A percentile compares a stretch with the other conserved stretches of the same genome.
Evolutionary conservation across 208 protist genomes (phyloP).

Genomic region (Herpetomonas tarakana): DNA sequence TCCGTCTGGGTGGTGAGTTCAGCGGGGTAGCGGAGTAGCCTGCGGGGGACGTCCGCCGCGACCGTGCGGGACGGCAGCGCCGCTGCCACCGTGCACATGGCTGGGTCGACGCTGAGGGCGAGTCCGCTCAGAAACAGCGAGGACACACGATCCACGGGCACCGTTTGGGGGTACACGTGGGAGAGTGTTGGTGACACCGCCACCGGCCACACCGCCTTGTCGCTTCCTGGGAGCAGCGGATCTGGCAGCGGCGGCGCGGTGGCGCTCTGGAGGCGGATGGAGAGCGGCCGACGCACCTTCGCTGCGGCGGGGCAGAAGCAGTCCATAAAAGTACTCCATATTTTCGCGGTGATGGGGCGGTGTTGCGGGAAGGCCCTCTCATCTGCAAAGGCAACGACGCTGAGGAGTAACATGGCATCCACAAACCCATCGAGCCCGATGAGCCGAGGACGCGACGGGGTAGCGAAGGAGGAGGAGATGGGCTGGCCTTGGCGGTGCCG

Average conservation of each 20-base stretch:
- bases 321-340: conserved; percentile 75
- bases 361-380: conserved; percentile 46
- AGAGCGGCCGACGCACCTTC: too few species aligned
- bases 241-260: too few species aligned
- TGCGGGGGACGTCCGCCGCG: too few species aligned
- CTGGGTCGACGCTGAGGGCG: neutral
- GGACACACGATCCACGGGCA: neutral
- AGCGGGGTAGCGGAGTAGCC: too few species aligned
- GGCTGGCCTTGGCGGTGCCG: neutral
- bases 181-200: conserved; percentile 2
- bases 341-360: conserved; percentile 71
- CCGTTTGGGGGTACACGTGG: neutral
- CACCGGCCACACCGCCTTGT: too few species aligned
- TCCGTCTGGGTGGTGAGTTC: too few species aligned
- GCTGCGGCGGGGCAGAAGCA: conserved; percentile 39
- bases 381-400: conserved; percentile 77
- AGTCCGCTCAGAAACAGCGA: conserved; percentile 4
- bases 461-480: neutral
- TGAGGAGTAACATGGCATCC: conserved; percentile 75
- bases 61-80: too few species aligned
- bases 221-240: too few species aligned
- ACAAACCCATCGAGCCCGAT: conserved; percentile 73
- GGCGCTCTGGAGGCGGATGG: too few species aligned
- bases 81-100: too few species aligned
- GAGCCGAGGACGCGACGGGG: conserved; percentile 1